Evolutionary conservation across 2,329 filamentous ascomycete genomes (phyloP).

Genomic region (Talaromyces funiculosus): DNA sequence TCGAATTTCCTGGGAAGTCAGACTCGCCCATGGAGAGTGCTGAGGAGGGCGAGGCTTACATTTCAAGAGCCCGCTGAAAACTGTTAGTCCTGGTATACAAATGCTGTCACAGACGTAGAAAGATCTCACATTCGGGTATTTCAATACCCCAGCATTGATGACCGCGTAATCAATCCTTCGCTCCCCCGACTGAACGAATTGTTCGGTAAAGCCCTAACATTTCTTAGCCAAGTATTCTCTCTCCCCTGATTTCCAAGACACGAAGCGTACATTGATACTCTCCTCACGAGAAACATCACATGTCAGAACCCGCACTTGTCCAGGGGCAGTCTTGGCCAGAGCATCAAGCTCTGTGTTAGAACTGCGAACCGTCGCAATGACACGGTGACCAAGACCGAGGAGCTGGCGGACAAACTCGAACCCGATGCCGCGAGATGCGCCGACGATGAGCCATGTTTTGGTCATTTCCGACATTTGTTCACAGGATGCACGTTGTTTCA

Average conservation of each 20-base stretch:
- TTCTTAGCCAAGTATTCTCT: neutral
- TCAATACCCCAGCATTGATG: conserved; percentile 53
- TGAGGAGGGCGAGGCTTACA: neutral
- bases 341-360: conserved; percentile 33
- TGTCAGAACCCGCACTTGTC: conserved; percentile 31
- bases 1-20: conserved; percentile 44
- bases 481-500: neutral
- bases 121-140: conserved; percentile 51
- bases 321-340: conserved; percentile 26
- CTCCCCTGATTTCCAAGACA: conserved; percentile 1
- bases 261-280: conserved; percentile 44
- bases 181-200: conserved; percentile 29
- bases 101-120: neutral
- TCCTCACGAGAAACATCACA: conserved; percentile 51
- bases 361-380: conserved; percentile 49
- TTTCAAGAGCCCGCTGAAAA: conserved; percentile 5
- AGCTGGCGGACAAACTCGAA: conserved; percentile 33
- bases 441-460: conserved; percentile 27
- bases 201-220: conserved; percentile 1
- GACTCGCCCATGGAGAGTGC: conserved; percentile 42
- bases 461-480: neutral
- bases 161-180: conserved; percentile 50
- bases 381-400: conserved; percentile 42
- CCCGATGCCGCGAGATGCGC: conserved; percentile 6
- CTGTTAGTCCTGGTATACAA: neutral